phyloP scores from a whole-genome alignment of 345 rosid species.

The Angophora floribunda region DNA sequence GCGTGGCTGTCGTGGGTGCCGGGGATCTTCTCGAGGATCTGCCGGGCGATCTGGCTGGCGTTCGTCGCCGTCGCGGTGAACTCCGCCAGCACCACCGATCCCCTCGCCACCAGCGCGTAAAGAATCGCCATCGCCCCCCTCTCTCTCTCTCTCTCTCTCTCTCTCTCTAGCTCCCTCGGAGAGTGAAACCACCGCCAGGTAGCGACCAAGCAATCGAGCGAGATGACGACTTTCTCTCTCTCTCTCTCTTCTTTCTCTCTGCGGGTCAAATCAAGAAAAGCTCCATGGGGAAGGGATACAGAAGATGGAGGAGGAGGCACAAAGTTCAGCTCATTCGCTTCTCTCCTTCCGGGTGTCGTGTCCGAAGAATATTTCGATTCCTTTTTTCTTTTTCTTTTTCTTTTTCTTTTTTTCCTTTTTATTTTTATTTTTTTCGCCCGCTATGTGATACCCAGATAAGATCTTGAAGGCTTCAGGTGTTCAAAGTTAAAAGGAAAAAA shows the following conservation, averaged over 20 bases:
- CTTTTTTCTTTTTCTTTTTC: background rate
- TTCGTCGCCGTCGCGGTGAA: conserved; percentile 65
- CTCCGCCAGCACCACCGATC: conserved; percentile 89
- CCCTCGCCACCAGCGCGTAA: conserved; percentile 85
- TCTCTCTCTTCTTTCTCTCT: background rate
- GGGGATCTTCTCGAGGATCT: conserved; percentile 77
- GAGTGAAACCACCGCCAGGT: background rate
- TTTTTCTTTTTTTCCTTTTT: background rate
- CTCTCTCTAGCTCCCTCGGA: background rate
- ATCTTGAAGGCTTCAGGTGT: background rate
- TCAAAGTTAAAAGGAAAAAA: background rate
- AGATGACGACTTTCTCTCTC: background rate
- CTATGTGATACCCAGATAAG: background rate
- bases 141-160: background rate
- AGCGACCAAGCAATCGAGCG: background rate
- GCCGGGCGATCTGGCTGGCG: conserved; percentile 71
- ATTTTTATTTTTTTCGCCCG: background rate
- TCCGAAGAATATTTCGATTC: background rate
- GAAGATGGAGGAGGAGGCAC: background rate
- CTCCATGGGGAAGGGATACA: background rate
- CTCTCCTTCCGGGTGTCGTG: background rate
- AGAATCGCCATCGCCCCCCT: conserved; percentile 60
- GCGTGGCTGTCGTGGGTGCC: conserved; percentile 64
- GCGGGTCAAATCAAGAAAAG: background rate
- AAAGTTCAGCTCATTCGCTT: background rate